A percentile compares a stretch with the other conserved stretches of the same genome.
phyloP scores from a whole-genome alignment of 345 rosid genomes.

The Eucalyptus pauciflora region DNA sequence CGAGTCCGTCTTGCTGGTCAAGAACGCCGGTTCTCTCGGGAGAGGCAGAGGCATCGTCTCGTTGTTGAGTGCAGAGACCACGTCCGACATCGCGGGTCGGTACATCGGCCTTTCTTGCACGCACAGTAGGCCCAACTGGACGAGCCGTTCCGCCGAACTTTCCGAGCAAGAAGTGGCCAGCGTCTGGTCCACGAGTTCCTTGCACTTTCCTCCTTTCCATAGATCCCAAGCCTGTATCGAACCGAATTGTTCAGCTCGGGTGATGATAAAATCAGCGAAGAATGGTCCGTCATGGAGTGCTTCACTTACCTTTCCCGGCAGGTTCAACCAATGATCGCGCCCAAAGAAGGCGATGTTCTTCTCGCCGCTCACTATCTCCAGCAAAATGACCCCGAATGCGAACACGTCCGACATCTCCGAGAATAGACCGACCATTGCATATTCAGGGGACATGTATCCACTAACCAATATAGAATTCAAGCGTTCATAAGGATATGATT shows the following conservation, averaged over 20 bases:
- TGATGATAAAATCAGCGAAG: background rate
- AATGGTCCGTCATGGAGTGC: background rate
- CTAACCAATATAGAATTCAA: background rate
- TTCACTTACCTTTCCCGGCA: background rate
- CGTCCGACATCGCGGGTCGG: background rate
- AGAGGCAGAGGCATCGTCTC: background rate
- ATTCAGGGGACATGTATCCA: background rate
- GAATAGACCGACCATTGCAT: background rate
- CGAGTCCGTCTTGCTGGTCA: background rate
- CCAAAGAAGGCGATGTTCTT: background rate
- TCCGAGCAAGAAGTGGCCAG: background rate
- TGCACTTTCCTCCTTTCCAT: background rate
- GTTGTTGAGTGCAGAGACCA: background rate
- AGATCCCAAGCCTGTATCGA: background rate
- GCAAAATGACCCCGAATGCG: background rate
- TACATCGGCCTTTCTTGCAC: background rate
- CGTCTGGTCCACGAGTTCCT: background rate
- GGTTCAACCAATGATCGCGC: background rate
- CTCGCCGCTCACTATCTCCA: background rate
- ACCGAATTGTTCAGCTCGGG: background rate
- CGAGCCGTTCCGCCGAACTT: background rate
- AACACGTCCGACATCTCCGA: background rate
- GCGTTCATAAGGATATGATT: background rate
- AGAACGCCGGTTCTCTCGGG: background rate
- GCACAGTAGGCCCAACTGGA: background rate